Conservation (phyloP, 2,329 filamentous ascomycete genomes). For the Ceratocystis cacaofunesta region DNA sequence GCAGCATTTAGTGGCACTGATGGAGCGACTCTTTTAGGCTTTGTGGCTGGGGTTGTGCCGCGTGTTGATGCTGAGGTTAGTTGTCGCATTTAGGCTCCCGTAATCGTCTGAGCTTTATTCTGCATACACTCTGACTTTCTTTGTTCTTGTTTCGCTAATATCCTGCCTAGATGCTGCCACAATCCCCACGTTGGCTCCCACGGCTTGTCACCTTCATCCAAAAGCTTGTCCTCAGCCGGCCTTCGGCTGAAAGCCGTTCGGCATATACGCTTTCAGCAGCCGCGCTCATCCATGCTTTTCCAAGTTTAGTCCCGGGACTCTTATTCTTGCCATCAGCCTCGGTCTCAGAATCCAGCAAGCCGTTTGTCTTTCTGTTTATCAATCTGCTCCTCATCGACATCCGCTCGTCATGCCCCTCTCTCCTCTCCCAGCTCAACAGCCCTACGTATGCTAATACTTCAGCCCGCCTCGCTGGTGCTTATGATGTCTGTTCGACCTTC, state of each 20-base stretch:
- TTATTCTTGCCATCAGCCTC: slow-evolving; percentile 35
- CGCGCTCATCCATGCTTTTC: slow-evolving; percentile 42
- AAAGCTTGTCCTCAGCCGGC: slow-evolving; percentile 38
- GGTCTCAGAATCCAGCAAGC: slow-evolving; percentile 28
- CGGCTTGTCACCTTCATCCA: slow-evolving; percentile 34
- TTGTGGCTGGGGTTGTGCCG: slow-evolving; percentile 38
- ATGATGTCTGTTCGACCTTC: slow-evolving; percentile 48
- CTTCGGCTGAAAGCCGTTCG: slow-evolving; percentile 38
- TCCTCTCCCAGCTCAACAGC: slow-evolving; percentile 43
- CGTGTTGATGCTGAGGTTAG: slow-evolving; percentile 35
- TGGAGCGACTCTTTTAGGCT: slow-evolving; percentile 42
- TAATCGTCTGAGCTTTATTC: background rate
- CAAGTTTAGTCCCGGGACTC: slow-evolving; percentile 29
- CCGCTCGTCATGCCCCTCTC: slow-evolving; percentile 43
- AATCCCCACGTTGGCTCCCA: slow-evolving; percentile 39
- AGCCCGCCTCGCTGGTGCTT: slow-evolving; percentile 42
- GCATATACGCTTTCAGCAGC: slow-evolving; percentile 46
- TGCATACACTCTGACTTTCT: background rate
- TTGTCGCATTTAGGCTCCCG: background rate
- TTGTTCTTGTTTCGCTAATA: background rate
- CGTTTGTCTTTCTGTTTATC: slow-evolving; percentile 47
- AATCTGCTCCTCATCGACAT: slow-evolving; percentile 53
- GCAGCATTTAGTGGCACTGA: slow-evolving; percentile 44
- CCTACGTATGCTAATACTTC: slow-evolving; percentile 37
- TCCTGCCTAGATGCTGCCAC: slow-evolving; percentile 31